Percentiles rank a stretch among this genome's conserved stretches.
Evolutionary conservation across 192 early-diverging fungal genomes (phyloP).

Genomic region (Umbelopsis isabellina): DNA sequence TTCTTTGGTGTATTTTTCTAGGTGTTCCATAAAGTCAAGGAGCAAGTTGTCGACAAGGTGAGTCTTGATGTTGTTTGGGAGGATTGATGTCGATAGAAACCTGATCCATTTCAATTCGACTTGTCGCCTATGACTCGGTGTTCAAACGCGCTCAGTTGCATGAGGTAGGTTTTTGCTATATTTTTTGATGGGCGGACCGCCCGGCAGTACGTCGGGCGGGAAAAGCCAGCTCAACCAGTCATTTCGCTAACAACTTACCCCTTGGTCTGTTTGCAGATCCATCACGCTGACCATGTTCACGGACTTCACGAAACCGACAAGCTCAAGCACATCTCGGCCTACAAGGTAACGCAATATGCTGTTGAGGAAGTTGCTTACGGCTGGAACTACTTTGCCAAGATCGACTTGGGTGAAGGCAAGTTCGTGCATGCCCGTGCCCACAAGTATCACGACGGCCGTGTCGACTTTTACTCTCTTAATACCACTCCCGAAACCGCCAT

Average conservation of each 20-base stretch:
- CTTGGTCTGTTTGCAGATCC: slow-evolving; percentile 22
- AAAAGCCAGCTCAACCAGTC: too few relatives aligned
- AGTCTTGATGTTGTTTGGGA: background rate
- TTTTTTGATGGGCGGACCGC: too few relatives aligned
- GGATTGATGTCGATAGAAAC: too few relatives aligned
- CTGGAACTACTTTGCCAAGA: slow-evolving; percentile 58
- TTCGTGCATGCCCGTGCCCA: slow-evolving; percentile 57
- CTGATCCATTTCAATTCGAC: too few relatives aligned
- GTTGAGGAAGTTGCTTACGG: slow-evolving; percentile 58
- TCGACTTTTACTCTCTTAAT: slow-evolving; percentile 52
- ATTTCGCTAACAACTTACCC: background rate
- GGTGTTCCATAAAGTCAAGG: slow-evolving; percentile 46
- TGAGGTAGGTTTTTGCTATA: too few relatives aligned
- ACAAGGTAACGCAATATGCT: slow-evolving; percentile 51
- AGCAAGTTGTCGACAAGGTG: slow-evolving; percentile 47
- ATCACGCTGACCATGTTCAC: slow-evolving; percentile 47
- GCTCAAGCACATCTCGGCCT: slow-evolving; percentile 49
- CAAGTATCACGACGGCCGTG: slow-evolving; percentile 42
- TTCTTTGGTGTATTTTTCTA: background rate
- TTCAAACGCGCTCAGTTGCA: too few relatives aligned
- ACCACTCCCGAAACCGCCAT: slow-evolving; percentile 54
- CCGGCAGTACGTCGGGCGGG: too few relatives aligned
- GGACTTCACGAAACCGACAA: slow-evolving; percentile 54
- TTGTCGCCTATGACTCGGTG: too few relatives aligned
- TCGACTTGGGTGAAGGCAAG: slow-evolving; percentile 53